Percentiles rank a stretch among this genome's conserved stretches.
Evolutionary conservation across 192 early-diverging fungal species (phyloP).

Genomic region (Coemansia sp.): DNA sequence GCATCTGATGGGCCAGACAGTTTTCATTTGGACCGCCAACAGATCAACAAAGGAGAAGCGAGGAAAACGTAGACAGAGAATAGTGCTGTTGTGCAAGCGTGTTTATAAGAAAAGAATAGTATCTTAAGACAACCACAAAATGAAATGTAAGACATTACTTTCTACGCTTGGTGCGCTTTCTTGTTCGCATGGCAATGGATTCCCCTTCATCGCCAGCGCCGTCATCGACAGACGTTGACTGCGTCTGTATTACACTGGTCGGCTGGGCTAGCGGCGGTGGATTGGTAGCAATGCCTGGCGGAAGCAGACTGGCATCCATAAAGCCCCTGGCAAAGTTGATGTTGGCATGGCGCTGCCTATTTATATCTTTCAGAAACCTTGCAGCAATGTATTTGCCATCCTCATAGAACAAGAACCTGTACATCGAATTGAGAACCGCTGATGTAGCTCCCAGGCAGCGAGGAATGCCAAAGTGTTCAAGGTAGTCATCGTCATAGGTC

Average conservation of each 20-base stretch:
- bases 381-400: neutral
- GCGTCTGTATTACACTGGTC: neutral
- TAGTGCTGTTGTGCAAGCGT: no score
- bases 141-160: no score
- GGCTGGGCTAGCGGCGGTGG: neutral
- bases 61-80: no score
- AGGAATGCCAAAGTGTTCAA: constrained; percentile 8
- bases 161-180: neutral
- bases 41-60: no score
- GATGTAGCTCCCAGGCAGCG: neutral
- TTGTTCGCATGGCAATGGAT: neutral
- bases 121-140: no score
- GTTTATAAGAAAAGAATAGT: no score
- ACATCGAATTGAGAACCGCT: neutral
- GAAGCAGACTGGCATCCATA: neutral
- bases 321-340: neutral
- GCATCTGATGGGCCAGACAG: no score
- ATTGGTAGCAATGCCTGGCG: neutral
- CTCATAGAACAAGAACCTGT: constrained; percentile 4
- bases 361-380: neutral
- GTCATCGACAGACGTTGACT: neutral
- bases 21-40: no score
- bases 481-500: neutral
- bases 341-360: neutral
- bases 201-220: neutral